phyloP scores from a whole-genome alignment of 2,329 filamentous ascomycete species.

The Ophiognomonia clavigignenti-juglandacearum region DNA sequence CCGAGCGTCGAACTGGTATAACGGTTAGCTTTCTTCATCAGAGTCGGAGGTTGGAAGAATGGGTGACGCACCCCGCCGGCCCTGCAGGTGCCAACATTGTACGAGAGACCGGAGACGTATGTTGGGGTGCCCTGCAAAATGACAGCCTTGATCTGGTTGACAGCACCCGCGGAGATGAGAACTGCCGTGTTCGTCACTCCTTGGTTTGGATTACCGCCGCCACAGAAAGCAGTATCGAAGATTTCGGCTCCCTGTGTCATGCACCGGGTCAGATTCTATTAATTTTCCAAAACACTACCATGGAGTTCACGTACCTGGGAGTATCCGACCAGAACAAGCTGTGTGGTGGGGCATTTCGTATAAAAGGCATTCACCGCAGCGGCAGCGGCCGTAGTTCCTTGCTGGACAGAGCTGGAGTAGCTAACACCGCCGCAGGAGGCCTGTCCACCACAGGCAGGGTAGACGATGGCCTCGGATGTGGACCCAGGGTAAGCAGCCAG shows the following conservation, averaged over 20 bases:
- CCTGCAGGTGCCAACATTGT: conserved; percentile 56
- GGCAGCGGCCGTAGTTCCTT: conserved; percentile 55
- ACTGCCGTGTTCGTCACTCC: conserved; percentile 39
- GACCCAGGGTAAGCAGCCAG: conserved; percentile 42
- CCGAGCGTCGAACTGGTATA: conserved; percentile 53
- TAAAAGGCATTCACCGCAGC: conserved; percentile 56
- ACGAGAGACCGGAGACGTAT: conserved; percentile 48
- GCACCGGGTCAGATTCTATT: background rate
- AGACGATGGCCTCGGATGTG: conserved; percentile 50
- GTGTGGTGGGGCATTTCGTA: conserved; percentile 47
- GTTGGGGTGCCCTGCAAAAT: conserved; percentile 64
- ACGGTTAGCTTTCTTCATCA: background rate
- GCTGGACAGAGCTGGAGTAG: conserved; percentile 54
- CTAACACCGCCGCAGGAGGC: conserved; percentile 50
- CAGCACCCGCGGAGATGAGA: conserved; percentile 39
- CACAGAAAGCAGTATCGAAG: conserved; percentile 59
- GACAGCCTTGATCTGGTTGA: conserved; percentile 54
- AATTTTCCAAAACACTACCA: background rate
- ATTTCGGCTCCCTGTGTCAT: conserved; percentile 53
- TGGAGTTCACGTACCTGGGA: conserved; percentile 40
- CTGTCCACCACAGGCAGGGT: conserved; percentile 61
- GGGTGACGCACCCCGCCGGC: conserved; percentile 46
- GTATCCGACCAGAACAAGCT: conserved; percentile 58
- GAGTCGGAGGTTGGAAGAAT: background rate
- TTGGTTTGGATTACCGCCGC: conserved; percentile 46